Base-by-base conservation (phyloP, 169 alveolate genomes). In the Hepatocystis sp. region DNA sequence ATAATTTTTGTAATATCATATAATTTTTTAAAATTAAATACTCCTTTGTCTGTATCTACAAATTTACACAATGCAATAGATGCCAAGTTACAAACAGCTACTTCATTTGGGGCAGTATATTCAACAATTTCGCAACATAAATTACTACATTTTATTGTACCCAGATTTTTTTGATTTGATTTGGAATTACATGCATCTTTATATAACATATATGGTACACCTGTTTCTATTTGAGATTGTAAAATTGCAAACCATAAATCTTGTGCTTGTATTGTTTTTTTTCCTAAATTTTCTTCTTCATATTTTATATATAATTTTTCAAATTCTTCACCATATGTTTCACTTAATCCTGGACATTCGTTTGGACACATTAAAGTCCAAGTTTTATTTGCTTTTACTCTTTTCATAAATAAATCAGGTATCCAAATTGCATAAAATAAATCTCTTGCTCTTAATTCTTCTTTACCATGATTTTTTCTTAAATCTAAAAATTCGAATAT, bases 71-170 rank as follows among this genome's bases (percentile, higher is more conserved):
- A 91, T 1, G 99, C 98, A 15, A 98, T 95, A 19, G 99, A 97
- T 10, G 99, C 99, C 56, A 98, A 90, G 90, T 98, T 98, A 90
- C 99, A 98, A 42, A 98, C 99, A 15, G 99, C 99, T 52, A 98
- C 97, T 91, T 98, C 99, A 66, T 98, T 98, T 1, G 97, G 96
- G 32, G 97, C 88, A 8, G 99, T 97, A 93, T 95, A 98, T 92
- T 98, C 99, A 47, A 98, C 95, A 52, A 98, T 96, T 86, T 98
- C 99, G 15, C 99, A 95, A 91, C 99, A 98, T 55, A 98, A 88
- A 71, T 98, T 98, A 67, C 99, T 95, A 46, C 98, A 94, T 66
- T 96, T 97, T 60, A 98, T 97, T 2, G 99, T 97, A 0, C 99
- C 99, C 27, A 98, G 95, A 90, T 98, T 97, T 93, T 97, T 93